Evolutionary conservation across 164 flowering plant genomes (phyloP).

Genomic region (Vitis rotundifolia): DNA sequence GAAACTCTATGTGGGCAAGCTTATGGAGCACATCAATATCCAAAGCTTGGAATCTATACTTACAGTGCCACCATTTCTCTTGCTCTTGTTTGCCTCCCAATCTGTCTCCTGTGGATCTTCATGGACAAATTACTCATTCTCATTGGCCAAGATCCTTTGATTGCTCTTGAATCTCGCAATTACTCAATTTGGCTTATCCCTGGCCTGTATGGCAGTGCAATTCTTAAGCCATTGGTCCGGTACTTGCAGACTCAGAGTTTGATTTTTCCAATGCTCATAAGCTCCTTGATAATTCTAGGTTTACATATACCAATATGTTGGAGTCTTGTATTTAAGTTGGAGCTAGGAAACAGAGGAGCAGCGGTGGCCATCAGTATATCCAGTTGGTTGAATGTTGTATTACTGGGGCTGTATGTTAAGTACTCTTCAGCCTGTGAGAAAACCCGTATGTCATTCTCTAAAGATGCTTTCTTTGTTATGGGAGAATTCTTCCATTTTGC

Average conservation of each 20-base stretch:
- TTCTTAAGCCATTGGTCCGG: constrained; percentile 29
- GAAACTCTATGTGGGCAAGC: constrained; percentile 60
- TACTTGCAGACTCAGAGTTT: constrained; percentile 42
- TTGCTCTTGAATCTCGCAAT: constrained; percentile 33
- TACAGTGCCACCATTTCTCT: constrained; percentile 38
- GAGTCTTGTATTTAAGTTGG: constrained; percentile 26
- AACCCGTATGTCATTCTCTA: constrained; percentile 26
- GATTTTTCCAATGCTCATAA: constrained; percentile 38
- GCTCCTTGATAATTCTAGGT: constrained; percentile 22
- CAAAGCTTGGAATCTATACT: constrained; percentile 35
- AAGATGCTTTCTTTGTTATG: constrained; percentile 21
- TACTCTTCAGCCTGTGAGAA: constrained; percentile 32
- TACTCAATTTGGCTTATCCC: constrained; percentile 42
- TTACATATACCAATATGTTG: constrained; percentile 37
- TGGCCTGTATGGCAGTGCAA: constrained; percentile 29
- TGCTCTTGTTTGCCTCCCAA: constrained; percentile 27
- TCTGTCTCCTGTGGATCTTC: constrained; percentile 38
- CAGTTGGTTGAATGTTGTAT: constrained; percentile 36
- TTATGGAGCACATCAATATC: constrained; percentile 44
- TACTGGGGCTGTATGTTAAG: constrained; percentile 28
- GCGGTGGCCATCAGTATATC: constrained; percentile 32
- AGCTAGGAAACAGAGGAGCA: constrained; percentile 33
- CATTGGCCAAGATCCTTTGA: constrained; percentile 39
- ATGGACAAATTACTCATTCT: constrained; percentile 32
- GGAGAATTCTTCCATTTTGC: constrained; percentile 32